Conservation (phyloP, 371 early-diverging fungal species). For the Smittium culicis region DNA sequence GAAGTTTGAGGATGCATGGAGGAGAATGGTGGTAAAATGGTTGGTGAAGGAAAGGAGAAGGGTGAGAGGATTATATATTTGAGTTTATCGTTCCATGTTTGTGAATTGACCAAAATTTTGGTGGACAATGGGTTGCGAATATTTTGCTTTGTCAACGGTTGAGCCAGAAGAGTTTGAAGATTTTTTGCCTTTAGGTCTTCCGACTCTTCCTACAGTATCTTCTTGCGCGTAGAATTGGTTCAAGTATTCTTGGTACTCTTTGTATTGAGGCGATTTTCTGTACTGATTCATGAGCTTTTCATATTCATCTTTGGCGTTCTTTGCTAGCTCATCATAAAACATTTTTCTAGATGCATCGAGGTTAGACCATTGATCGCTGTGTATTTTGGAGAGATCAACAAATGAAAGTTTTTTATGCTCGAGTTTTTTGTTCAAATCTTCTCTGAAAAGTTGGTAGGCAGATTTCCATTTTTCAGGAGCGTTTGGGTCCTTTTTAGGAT, state of each 20-base stretch:
- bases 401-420: constrained; percentile 25
- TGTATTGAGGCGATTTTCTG: constrained; percentile 21
- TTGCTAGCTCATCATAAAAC: constrained; percentile 21
- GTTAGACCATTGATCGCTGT: constrained; percentile 30
- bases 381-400: constrained; percentile 31
- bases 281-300: constrained; percentile 21
- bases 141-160: background rate
- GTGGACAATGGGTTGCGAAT: constrained; percentile 2
- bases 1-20: no score
- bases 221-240: constrained; percentile 30
- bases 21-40: no score
- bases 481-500: constrained; percentile 30
- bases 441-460: constrained; percentile 32
- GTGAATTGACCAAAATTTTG: constrained; percentile 5
- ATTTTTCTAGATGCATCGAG: constrained; percentile 15
- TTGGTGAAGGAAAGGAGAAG: no score
- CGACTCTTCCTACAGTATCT: constrained; percentile 28
- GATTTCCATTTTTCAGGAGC: constrained; percentile 33
- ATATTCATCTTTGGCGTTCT: constrained; percentile 28
- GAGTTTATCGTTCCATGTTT: constrained; percentile 9
- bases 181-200: constrained; percentile 27
- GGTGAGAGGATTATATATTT: no score
- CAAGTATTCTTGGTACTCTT: constrained; percentile 28
- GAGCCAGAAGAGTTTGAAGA: constrained; percentile 14
- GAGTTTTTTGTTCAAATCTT: constrained; percentile 30